A percentile compares a stretch with the other conserved stretches of the same genome.
Conservation (phyloP, 345 rosid species). For the Limnanthes douglasii region DNA sequence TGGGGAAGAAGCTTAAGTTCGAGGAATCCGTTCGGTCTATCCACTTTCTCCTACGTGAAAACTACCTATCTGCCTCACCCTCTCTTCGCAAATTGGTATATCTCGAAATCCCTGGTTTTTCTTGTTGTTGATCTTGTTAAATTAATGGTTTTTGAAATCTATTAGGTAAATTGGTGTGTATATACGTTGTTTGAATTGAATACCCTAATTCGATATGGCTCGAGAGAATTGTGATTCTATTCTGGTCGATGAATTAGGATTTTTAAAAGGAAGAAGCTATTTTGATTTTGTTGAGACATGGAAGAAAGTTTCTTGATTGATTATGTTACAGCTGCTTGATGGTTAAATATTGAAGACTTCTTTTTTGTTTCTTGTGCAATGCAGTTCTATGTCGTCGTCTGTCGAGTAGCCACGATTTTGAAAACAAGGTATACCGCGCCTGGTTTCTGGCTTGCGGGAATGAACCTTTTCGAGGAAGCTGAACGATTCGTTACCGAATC, state of each 20-base stretch:
- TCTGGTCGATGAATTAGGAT: no score
- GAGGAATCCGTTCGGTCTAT: slow-evolving; percentile 62
- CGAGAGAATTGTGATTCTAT: no score
- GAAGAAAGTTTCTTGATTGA: no score
- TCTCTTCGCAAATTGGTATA: slow-evolving; percentile 49
- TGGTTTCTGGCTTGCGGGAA: slow-evolving; percentile 79
- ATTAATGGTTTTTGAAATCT: no score
- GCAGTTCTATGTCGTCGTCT: slow-evolving; percentile 60
- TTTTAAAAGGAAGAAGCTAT: no score
- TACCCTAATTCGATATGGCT: not conserved
- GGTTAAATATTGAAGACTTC: no score
- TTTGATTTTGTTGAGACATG: no score
- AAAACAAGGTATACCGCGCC: slow-evolving; percentile 76
- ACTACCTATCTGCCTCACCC: slow-evolving; percentile 46
- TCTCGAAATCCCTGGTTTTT: no score
- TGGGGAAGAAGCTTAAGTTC: slow-evolving; percentile 64
- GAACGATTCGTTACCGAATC: slow-evolving; percentile 34
- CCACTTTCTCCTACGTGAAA: slow-evolving; percentile 31
- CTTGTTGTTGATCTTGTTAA: no score
- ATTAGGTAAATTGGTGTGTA: no score
- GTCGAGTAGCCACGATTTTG: slow-evolving; percentile 71
- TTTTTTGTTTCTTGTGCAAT: slow-evolving; percentile 1
- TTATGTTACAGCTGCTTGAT: no score
- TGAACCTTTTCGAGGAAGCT: slow-evolving; percentile 51
- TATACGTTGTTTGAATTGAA: not conserved